Base-by-base conservation (phyloP, 208 protist species). In the Leishmania major region DNA sequence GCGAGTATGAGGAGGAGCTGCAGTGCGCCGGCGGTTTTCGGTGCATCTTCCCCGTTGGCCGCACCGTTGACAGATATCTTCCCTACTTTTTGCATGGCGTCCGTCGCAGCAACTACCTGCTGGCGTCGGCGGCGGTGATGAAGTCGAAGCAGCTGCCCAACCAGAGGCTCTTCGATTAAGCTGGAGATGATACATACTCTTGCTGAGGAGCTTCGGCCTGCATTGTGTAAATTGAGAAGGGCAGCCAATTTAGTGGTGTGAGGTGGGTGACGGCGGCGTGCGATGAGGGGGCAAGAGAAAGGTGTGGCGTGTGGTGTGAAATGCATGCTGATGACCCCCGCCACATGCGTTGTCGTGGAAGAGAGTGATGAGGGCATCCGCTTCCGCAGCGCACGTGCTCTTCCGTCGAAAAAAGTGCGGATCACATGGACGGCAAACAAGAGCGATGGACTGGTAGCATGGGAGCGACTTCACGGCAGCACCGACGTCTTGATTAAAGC, bases 1-100 rank as follows among this genome's bases (percentile, higher is more conserved):
- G 93, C 2, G 94, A 97, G 83, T 86, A 93, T 31, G 94, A 97
- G 82, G 93, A 97, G 78, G 95, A 98, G 84, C 79, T 96, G 35
- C 81, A 87, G 51, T 95, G 93, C 79, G 88, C 91, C 22, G 94
- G 94, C 37, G 92, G 93, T 25, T 98, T 97, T 80, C 83, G 89
- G 13, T 82, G 91, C 51, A 88, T 98, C 75, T 98, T 95, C 80
- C 96, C 96, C 1, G 81, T 70, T 15, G 83, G 89, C 3, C 60
- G 84, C 25, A 97, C 91, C 28, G 87, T 94, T 31, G 77, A 89
- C 13, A 76, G 83, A 47, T 98, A 97, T 78, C 84, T 96, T 59
- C 92, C 92, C 5, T 89, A 91, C 64, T 98, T 97, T 71, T 86
- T 89, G 35, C 88, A 95, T 70, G 95, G 93, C 31, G 91, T 96